Percentiles rank a stretch among this genome's conserved stretches.
Evolutionary conservation across 1,284 basidiomycete genomes (phyloP).

Genomic region (Boletus austroedulis): DNA sequence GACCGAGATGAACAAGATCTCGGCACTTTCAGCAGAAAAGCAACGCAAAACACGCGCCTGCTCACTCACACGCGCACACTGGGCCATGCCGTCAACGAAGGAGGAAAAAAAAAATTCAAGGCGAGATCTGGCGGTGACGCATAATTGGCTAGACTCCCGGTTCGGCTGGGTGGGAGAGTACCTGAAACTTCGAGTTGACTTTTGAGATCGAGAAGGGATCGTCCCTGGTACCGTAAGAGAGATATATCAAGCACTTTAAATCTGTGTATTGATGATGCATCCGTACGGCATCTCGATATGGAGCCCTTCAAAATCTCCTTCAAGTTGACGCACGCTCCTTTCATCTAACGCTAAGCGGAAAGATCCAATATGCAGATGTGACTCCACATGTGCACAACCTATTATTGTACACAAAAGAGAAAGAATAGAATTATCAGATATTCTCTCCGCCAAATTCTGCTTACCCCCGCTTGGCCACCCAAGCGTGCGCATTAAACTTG

Average conservation of each 20-base stretch:
- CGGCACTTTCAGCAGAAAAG: constrained; percentile 17
- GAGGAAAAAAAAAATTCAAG: constrained; percentile 15
- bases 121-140: constrained; percentile 28
- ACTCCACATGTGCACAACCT: constrained; percentile 31
- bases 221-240: constrained; percentile 37
- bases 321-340: constrained; percentile 32
- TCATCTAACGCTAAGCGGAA: constrained; percentile 40
- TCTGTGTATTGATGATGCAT: constrained; percentile 35
- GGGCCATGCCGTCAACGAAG: constrained; percentile 28
- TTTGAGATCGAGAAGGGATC: constrained; percentile 38
- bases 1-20: constrained; percentile 20
- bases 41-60: constrained; percentile 14
- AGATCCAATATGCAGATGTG: constrained; percentile 36
- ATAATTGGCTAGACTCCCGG: constrained; percentile 29
- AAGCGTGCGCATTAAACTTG: background rate
- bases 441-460: constrained; percentile 9
- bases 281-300: constrained; percentile 37
- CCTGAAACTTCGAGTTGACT: constrained; percentile 39
- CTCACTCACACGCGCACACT: constrained; percentile 22
- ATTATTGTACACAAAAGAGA: constrained; percentile 16
- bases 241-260: constrained; percentile 37
- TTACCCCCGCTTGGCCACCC: constrained; percentile 10
- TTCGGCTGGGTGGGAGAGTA: constrained; percentile 36
- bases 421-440: constrained; percentile 12
- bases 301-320: constrained; percentile 22